Base-by-base conservation (phyloP, 1,139 yeast species). In the Kodamaea ohmeri region DNA sequence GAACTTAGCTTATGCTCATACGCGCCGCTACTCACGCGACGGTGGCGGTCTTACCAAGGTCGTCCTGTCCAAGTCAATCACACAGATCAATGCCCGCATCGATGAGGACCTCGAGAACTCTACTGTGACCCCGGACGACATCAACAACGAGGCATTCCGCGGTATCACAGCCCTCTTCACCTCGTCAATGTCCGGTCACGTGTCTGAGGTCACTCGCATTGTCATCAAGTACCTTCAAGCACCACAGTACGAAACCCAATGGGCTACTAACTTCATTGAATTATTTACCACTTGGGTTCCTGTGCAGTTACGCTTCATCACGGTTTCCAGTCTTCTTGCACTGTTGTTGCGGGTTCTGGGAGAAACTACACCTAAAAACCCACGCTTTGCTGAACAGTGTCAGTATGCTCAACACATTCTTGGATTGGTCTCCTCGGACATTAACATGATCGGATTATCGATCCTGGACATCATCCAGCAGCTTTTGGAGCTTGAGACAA, bases 381-480 rank as follows among this genome's bases (percentile, higher is more conserved):
- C 59, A 9, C 51, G 55, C 20, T 55, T 61, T 32, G 55, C 54
- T 15, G 49, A 63, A n/a, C 80, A 83, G 50, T 59, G 69, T 6
- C 68, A 68, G 29, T 65, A 78, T 29, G 70, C 86, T 8, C 64
- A 66, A 35, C 61, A 80, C 42, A 68, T 85, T n/a, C 68, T 83
- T 15, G 80, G 83, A 1, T 64, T 92, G 30, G 68, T 90, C n/a
- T 73, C 83, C 1, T 83, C 95, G 0, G 80, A 81, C 28, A 88
- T 88, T 32, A 87, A 83, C 54, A 79, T 90, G 76, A 83, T 89
- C 46, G 97, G 97, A 0, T 67, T 92, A 33, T 85, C 96, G 9
- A 86, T 89, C n/a, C 72, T 89, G 33, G 97, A 90, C 56, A 75
- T 83, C 44, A 69, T 86, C 57, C 78, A 84, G 44, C 77, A 78